Conservation (phyloP, 306 rosid genomes). For the Purshia tridentata region DNA sequence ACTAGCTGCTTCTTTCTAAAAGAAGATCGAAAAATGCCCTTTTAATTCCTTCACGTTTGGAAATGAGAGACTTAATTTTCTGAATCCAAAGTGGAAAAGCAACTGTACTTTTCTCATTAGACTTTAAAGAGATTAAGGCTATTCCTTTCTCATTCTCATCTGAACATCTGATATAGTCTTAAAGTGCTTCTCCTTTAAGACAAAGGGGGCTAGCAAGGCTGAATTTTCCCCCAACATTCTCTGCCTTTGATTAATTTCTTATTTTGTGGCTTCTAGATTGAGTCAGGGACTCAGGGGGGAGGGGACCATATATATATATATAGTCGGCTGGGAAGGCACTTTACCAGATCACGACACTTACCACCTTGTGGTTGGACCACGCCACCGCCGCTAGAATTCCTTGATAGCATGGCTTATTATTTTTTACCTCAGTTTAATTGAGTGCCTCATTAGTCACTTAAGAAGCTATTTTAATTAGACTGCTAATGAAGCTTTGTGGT, state of each 20-base stretch:
- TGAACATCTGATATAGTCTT: neutral
- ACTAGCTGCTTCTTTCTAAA: neutral
- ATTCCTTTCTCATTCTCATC: conserved; percentile 18
- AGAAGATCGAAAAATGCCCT: conserved; percentile 10
- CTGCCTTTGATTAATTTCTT: neutral
- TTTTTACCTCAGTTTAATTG: neutral
- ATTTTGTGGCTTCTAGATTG: conserved; percentile 11
- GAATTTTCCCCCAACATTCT: conserved; percentile 15
- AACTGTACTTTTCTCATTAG: neutral
- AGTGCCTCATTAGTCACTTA: neutral
- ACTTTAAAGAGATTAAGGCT: neutral
- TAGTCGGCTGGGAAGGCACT: conserved; percentile 30
- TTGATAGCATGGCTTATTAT: neutral
- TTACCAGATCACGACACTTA: conserved; percentile 13
- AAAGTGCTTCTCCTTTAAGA: neutral
- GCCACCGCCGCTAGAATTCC: conserved; percentile 36
- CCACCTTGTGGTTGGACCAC: conserved; percentile 38
- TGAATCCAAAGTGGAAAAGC: conserved; percentile 6
- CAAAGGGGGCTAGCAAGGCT: neutral
- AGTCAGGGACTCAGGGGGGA: neutral
- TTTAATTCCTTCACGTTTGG: conserved; percentile 12
- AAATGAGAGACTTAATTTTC: neutral
- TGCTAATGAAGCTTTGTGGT: neutral
- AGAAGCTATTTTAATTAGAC: neutral
- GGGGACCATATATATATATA: conserved; percentile 6